A percentile compares a stretch with the other conserved stretches of the same genome.
Evolutionary conservation across 2,329 filamentous ascomycete species (phyloP).

Genomic region (Tolypocladium cylindrosporum): DNA sequence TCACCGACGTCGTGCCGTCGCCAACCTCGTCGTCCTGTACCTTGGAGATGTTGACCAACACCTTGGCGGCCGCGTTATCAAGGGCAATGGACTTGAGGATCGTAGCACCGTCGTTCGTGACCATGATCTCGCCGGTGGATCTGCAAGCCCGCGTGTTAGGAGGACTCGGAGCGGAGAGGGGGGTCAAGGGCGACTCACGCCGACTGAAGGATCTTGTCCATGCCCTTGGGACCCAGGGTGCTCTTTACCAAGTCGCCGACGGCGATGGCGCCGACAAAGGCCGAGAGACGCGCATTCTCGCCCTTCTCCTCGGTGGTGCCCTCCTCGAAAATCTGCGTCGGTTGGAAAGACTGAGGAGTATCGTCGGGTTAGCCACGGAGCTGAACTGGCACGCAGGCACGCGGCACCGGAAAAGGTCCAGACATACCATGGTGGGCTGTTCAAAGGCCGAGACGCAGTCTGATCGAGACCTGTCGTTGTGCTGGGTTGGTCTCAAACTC

Average conservation of each 20-base stretch:
- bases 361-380: conserved; percentile 6
- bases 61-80: conserved; percentile 96
- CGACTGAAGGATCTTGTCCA: conserved; percentile 97
- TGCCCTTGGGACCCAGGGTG: conserved; percentile 92
- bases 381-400: too few relatives aligned
- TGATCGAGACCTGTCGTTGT: not conserved
- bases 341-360: conserved; percentile 54
- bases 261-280: conserved; percentile 95
- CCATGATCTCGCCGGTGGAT: conserved; percentile 93
- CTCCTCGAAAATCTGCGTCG: conserved; percentile 96
- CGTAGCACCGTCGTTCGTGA: conserved; percentile 97
- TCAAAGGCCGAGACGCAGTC: not conserved
- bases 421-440: not conserved
- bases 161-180: conserved; percentile 1
- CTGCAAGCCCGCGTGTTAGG: conserved; percentile 30
- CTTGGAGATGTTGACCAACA: conserved; percentile 98
- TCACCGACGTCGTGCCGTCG: conserved; percentile 96
- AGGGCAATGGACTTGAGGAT: conserved; percentile 97
- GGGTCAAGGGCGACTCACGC: conserved; percentile 52
- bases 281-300: conserved; percentile 96
- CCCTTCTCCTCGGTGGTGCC: conserved; percentile 97
- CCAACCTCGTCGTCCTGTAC: conserved; percentile 98
- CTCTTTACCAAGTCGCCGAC: conserved; percentile 97
- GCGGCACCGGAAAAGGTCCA: not conserved
- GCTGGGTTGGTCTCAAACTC: not conserved